Evolutionary conservation across 371 early-diverging fungal genomes (phyloP).

Genomic region (Saksenaea vasiformis): DNA sequence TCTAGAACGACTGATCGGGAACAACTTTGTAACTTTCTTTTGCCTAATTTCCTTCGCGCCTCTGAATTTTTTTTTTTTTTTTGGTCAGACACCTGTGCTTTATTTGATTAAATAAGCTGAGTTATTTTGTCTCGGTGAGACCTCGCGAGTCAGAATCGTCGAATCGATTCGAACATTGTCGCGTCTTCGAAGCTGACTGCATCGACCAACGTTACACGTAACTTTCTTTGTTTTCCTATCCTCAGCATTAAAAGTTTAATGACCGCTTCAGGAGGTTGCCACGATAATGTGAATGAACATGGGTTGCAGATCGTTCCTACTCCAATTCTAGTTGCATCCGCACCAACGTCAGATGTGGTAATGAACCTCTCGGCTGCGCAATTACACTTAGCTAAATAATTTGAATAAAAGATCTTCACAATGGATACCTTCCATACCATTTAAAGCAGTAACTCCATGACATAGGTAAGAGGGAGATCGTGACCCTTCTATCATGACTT

Average conservation of each 20-base stretch:
- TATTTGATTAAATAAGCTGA: not conserved
- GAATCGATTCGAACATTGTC: not conserved
- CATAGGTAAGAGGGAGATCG: too few species aligned
- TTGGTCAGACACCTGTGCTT: too few species aligned
- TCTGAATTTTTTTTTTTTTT: not conserved
- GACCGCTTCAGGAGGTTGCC: not conserved
- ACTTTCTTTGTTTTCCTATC: not conserved
- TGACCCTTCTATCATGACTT: too few species aligned
- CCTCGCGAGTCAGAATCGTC: not conserved
- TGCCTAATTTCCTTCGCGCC: not conserved
- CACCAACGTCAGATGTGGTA: too few species aligned
- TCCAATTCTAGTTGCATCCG: too few species aligned
- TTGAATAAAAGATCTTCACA: too few species aligned
- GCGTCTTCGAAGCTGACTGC: not conserved
- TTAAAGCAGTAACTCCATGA: too few species aligned
- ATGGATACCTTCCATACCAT: too few species aligned
- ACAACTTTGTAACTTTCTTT: not conserved
- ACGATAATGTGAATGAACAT: not conserved
- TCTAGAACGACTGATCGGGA: too few species aligned
- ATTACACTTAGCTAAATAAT: too few species aligned
- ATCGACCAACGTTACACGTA: not conserved
- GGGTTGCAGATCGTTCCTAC: too few species aligned
- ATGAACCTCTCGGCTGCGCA: too few species aligned
- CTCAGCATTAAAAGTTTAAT: not conserved
- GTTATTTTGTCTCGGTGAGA: not conserved